Evolutionary conservation across 805 yeast species (phyloP).

Genomic region (Lipomyces lipofer): DNA sequence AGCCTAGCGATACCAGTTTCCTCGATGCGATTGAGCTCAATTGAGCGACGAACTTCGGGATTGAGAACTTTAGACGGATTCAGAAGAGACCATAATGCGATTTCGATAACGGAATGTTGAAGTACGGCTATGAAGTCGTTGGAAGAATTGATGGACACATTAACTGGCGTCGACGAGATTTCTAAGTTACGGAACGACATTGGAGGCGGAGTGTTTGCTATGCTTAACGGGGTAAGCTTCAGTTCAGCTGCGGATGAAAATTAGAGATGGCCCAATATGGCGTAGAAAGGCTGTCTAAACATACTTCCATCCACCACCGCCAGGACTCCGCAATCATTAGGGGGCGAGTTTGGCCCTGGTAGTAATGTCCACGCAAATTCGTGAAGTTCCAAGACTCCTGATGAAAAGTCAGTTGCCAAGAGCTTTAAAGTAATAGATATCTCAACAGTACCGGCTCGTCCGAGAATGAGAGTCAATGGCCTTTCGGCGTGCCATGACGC

Average conservation of each 20-base stretch:
- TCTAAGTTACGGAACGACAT: slow-evolving; percentile 69
- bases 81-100: slow-evolving; percentile 46
- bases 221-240: slow-evolving; percentile 74
- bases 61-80: slow-evolving; percentile 11
- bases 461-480: slow-evolving; percentile 67
- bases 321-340: slow-evolving; percentile 74
- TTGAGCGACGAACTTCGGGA: slow-evolving; percentile 21
- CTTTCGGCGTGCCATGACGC: slow-evolving; percentile 86
- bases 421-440: not conserved
- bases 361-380: slow-evolving; percentile 65
- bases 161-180: slow-evolving; percentile 55
- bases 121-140: slow-evolving; percentile 62
- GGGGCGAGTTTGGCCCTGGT: slow-evolving; percentile 67
- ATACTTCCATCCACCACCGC: slow-evolving; percentile 73
- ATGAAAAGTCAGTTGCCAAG: not conserved
- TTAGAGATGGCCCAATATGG: not conserved
- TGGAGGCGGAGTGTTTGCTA: slow-evolving; percentile 96
- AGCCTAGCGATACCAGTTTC: slow-evolving; percentile 52
- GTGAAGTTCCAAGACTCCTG: slow-evolving; percentile 52
- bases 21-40: slow-evolving; percentile 13
- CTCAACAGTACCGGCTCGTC: slow-evolving; percentile 41
- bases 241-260: slow-evolving; percentile 37
- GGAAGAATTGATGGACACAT: slow-evolving; percentile 62
- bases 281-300: slow-evolving; percentile 32
- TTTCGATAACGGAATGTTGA: slow-evolving; percentile 47